Evolutionary conservation across 2,329 filamentous ascomycete species (phyloP).

Genomic region (Thielaviopsis populi): DNA sequence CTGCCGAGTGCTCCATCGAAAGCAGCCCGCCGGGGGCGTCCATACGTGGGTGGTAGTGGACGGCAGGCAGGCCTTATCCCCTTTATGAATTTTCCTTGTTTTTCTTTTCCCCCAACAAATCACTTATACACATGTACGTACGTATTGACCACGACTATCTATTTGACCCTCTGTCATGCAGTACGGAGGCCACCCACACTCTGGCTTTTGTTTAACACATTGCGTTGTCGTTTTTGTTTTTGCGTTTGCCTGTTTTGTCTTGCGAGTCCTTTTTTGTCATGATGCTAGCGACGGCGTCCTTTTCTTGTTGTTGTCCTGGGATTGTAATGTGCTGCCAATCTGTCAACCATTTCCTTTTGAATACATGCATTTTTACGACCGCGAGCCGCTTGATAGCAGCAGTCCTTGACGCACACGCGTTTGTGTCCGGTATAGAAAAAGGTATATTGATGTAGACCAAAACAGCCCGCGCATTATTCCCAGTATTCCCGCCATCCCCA

Average conservation of each 20-base stretch:
- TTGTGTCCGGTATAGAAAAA: not conserved
- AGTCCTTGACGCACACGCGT: no score
- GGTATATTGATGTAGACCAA: not conserved
- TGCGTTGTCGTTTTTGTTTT: not conserved
- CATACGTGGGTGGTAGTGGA: not conserved
- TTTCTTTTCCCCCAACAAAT: not conserved
- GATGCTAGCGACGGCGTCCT: constrained; percentile 7
- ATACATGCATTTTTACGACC: not conserved
- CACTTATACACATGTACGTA: not conserved
- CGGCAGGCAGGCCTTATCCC: not conserved
- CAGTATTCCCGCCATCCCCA: not conserved
- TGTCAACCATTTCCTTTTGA: constrained; percentile 11
- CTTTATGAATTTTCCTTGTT: not conserved
- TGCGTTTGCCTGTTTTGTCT: no score
- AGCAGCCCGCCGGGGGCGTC: not conserved
- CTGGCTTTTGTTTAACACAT: not conserved
- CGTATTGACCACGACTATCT: not conserved
- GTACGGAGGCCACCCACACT: not conserved
- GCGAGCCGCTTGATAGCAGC: no score
- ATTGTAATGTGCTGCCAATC: not conserved
- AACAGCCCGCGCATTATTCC: not conserved
- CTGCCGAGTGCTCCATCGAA: constrained; percentile 19
- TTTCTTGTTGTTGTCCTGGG: not conserved
- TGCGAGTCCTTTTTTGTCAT: not conserved
- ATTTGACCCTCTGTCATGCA: not conserved